Evolutionary conservation across 176 grass and related monocot species (phyloP), one percentile per base, ranked within the genome.

Genomic region (Eremochloa ophiuroides): DNA sequence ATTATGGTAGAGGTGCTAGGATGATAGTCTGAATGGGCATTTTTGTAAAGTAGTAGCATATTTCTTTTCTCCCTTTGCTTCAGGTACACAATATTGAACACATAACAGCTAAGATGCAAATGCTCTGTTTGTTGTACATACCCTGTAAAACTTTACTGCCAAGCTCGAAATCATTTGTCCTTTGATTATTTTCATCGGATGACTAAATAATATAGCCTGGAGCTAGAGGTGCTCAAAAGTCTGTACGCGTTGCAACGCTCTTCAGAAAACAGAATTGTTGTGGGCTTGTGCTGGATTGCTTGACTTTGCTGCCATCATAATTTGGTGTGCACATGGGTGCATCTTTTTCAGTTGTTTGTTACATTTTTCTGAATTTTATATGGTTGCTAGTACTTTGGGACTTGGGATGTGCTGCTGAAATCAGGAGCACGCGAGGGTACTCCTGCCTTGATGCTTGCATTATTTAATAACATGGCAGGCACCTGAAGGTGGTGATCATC

Each of bases 341-440:
- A 55, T 75, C 68, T 53, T 70, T 84, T 35, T 88, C 55, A 59
- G 69, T 62, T 35, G 40, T 77, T 58, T 35, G 31, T 80, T 42
- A 7, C 63, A 69, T 78, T 80, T 84, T 74, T 85, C 26, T 76
- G 26, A n/a, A 80, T 82, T 85, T 85, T 85, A 8, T 85, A 77
- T 82, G 44, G 58, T 89, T 82, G 78, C 27, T 78, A 48, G 73
- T 85, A 86, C 83, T 73, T 89, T 71, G 28, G 77, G 78, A 89
- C 35, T 29, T 38, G 87, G 46, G 55, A 85, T 55, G 46, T 66
- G 83, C 66, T 37, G 41, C 67, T 83, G 59, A 83, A 83, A 83
- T 83, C 74, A 60, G 65, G 74, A 71, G 20, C 76, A 35, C 34
- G 34, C 34, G 34, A 35, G 34, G 34, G 34, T 35, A 44, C 27